Conservation (phyloP, 164 flowering plant genomes). For the Houttuynia cordata region DNA sequence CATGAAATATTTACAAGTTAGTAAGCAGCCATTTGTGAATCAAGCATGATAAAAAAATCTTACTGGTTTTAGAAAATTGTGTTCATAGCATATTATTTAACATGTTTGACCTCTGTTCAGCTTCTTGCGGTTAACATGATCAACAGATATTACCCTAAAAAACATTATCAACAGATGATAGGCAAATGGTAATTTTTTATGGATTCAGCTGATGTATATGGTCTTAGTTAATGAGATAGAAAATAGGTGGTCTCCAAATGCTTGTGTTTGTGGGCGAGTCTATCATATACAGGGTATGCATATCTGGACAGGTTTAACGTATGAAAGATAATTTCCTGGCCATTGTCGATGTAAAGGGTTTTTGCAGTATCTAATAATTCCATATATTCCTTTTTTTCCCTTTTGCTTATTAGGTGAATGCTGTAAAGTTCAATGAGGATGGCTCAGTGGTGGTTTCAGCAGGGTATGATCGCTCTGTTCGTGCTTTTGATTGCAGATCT, state of each 20-base stretch:
- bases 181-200: too few relatives aligned
- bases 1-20: neutral
- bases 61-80: too few relatives aligned
- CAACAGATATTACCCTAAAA: too few relatives aligned
- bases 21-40: neutral
- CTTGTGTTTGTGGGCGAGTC: neutral
- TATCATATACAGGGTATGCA: neutral
- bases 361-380: neutral
- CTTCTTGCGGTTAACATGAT: neutral
- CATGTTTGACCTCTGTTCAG: neutral
- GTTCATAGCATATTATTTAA: too few relatives aligned
- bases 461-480: constrained; percentile 86
- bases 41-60: too few relatives aligned
- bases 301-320: neutral
- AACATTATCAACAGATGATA: too few relatives aligned
- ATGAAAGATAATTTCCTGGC: too few relatives aligned
- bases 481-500: constrained; percentile 97
- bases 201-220: neutral
- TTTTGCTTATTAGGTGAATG: constrained; percentile 82
- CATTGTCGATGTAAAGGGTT: too few relatives aligned
- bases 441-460: constrained; percentile 84
- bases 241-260: neutral
- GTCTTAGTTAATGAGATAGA: neutral
- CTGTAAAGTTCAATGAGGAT: constrained; percentile 84
- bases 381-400: constrained; percentile 8